phyloP scores from a whole-genome alignment of 1,284 basidiomycete species.

The Ganoderma meredithae region DNA sequence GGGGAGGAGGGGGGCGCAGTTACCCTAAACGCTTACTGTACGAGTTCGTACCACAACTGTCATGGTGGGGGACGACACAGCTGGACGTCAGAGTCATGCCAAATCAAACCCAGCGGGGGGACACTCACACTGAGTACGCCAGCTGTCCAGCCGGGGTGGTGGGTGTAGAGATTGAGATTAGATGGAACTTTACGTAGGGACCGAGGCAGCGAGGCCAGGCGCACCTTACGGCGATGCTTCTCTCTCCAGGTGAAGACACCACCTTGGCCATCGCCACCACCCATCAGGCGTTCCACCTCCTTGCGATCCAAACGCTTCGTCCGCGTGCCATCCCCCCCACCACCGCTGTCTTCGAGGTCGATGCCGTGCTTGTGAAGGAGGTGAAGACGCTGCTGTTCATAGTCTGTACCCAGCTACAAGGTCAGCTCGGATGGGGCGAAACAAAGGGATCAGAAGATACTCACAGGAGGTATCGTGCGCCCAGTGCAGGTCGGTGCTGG shows the following conservation, averaged over 20 bases:
- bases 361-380: constrained; percentile 93
- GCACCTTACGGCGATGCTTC: constrained; percentile 87
- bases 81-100: constrained; percentile 26
- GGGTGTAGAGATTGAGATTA: constrained; percentile 34
- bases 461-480: constrained; percentile 91
- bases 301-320: constrained; percentile 80
- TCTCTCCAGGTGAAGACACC: constrained; percentile 94
- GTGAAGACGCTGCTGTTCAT: constrained; percentile 91
- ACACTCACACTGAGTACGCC: constrained; percentile 93
- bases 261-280: constrained; percentile 75
- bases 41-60: constrained; percentile 87
- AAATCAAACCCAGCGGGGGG: constrained; percentile 24
- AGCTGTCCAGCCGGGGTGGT: constrained; percentile 54
- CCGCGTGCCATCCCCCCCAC: constrained; percentile 67
- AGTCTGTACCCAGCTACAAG: constrained; percentile 62
- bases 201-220: constrained; percentile 27
- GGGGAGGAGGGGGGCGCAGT: constrained; percentile 2
- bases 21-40: constrained; percentile 70
- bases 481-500: constrained; percentile 86
- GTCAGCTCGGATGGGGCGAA: constrained; percentile 19
- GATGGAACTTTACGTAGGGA: constrained; percentile 21
- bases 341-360: constrained; percentile 83
- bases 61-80: constrained; percentile 31
- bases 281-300: constrained; percentile 83
- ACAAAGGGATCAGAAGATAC: constrained; percentile 36